Evolutionary conservation across 2,329 filamentous ascomycete species (phyloP), one percentile per base, ranked within the genome.

Genomic region (Colletotrichum zoysiae): DNA sequence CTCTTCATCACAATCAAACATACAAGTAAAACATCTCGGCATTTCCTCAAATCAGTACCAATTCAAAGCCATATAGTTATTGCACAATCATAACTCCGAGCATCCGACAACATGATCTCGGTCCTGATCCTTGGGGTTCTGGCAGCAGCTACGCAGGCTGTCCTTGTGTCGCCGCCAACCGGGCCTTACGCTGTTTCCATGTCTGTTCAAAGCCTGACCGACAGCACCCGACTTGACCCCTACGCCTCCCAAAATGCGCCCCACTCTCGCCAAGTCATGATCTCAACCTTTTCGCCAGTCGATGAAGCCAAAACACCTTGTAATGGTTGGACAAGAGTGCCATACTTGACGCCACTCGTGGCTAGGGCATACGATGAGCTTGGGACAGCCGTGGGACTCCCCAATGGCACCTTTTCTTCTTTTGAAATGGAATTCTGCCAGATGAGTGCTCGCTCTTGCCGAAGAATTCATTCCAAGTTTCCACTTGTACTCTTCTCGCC

Each of bases 401-500:
- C 80, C 1, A 78, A 78, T 2, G 76, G 77, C 5, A 78, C 80
- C 0, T 82, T 81, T 56, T 57, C 74, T 1, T 58, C 59, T 1
- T 70, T 82, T 0, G 65, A 77, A 44, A 71, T 82, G 38, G 73
- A 78, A 1, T 73, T 78, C 16, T 81, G 79, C 65, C 50, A 58
- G 26, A 30, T 68, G 2, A 75, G 61, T 9, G 18, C 67, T 7
- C 35, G 35, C 6, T 35, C 35, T 20, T 70, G 73, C 35, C 58
- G 14, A 16, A 59, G 42, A 8, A 50, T 14, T 23, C 35, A 18
- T 18, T 42, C 70, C 12, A 38, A 78, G 59, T 58, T 73, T 44
- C 70, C 74, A 33, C n/a, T 79, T 0, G 48, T 86, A 42, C 65
- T 87, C 11, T 81, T 88, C 55, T 85, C 84, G 0, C 82, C 86